A percentile compares a stretch with the other conserved stretches of the same genome.
phyloP scores from a whole-genome alignment of 2,329 filamentous ascomycete species.

The Xylariaceae sp. region DNA sequence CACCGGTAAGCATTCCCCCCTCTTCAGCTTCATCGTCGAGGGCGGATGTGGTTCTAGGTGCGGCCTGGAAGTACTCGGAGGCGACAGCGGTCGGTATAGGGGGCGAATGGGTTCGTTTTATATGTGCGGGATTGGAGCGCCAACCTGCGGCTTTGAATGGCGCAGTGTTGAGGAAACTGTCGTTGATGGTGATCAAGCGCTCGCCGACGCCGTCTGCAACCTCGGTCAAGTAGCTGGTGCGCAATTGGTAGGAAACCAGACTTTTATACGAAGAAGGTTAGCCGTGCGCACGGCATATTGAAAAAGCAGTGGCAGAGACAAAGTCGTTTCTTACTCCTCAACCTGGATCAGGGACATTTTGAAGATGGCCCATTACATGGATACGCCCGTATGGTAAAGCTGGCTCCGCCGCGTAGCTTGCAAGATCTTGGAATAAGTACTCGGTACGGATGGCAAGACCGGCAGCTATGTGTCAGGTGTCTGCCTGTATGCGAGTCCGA shows the following conservation, averaged over 20 bases:
- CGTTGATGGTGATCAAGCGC: constrained; percentile 77
- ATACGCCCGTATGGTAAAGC: background rate
- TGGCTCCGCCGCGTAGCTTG: constrained; percentile 5
- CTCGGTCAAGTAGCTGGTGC: constrained; percentile 74
- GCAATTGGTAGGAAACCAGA: constrained; percentile 78
- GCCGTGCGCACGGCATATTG: constrained; percentile 6
- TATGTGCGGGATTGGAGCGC: constrained; percentile 69
- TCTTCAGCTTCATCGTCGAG: constrained; percentile 72
- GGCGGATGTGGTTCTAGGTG: constrained; percentile 61
- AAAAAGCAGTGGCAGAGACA: background rate
- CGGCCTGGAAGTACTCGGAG: constrained; percentile 76
- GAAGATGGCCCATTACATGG: background rate
- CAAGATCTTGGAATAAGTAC: background rate
- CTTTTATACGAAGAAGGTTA: constrained; percentile 40
- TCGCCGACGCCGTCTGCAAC: constrained; percentile 84
- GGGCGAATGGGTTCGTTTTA: constrained; percentile 81
- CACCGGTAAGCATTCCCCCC: constrained; percentile 68
- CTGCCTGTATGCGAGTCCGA: no score
- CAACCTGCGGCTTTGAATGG: constrained; percentile 82
- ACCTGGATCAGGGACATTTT: constrained; percentile 32
- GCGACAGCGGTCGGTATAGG: constrained; percentile 80
- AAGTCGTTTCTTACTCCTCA: constrained; percentile 26
- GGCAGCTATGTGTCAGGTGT: no score
- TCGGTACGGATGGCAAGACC: no score
- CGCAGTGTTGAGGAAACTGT: constrained; percentile 73